These are phyloP conservation scores for Cutaneotrichosporon spelunceum DNA, from an alignment of 1,284 basidiomycete genomes.

Conservation along the genomic window DNA sequence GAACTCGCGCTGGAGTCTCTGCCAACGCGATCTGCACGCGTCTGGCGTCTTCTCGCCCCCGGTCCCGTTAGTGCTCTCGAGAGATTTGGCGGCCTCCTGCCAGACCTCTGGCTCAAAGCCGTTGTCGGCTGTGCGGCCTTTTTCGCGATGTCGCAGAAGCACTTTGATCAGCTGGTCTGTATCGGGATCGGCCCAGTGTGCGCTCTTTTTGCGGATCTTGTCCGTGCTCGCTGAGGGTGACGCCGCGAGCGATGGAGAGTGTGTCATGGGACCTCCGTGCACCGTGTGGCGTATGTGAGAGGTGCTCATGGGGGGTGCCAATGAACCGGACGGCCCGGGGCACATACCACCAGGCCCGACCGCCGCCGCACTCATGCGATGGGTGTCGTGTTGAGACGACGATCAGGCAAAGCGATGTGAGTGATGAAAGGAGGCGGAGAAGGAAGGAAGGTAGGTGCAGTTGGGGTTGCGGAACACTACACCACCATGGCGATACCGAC, in stretches of 20 bases:
- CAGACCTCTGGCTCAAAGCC: slow-evolving; percentile 48
- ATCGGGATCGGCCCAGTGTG: slow-evolving; percentile 43
- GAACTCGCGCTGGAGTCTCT: slow-evolving; percentile 44
- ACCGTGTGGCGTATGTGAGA: not conserved
- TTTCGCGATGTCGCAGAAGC: slow-evolving; percentile 35
- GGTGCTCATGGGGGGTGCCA: not conserved
- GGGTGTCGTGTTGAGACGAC: slow-evolving; percentile 3
- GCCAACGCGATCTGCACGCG: slow-evolving; percentile 47
- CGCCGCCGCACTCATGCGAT: slow-evolving; percentile 14
- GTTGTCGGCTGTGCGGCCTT: slow-evolving; percentile 42
- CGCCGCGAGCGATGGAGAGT: slow-evolving; percentile 2
- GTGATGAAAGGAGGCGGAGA: not conserved
- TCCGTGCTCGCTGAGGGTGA: slow-evolving; percentile 1
- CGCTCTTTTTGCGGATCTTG: slow-evolving; percentile 36
- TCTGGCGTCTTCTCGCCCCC: slow-evolving; percentile 47
- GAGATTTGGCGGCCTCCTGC: slow-evolving; percentile 32
- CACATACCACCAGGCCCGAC: slow-evolving; percentile 8
- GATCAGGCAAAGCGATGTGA: not conserved
- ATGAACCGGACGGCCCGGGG: slow-evolving; percentile 9
- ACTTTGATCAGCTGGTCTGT: slow-evolving; percentile 36
- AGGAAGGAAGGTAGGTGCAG: not conserved
- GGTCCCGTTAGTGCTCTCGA: slow-evolving; percentile 30
- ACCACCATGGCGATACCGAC: not conserved
- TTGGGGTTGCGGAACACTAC: not conserved
- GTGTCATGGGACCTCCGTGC: not conserved